Percentiles rank a stretch among this genome's conserved stretches.
These are phyloP conservation scores for Calocybe cyanea DNA, from an alignment of 768 basidiomycete species.

Conservation along the genomic window DNA sequence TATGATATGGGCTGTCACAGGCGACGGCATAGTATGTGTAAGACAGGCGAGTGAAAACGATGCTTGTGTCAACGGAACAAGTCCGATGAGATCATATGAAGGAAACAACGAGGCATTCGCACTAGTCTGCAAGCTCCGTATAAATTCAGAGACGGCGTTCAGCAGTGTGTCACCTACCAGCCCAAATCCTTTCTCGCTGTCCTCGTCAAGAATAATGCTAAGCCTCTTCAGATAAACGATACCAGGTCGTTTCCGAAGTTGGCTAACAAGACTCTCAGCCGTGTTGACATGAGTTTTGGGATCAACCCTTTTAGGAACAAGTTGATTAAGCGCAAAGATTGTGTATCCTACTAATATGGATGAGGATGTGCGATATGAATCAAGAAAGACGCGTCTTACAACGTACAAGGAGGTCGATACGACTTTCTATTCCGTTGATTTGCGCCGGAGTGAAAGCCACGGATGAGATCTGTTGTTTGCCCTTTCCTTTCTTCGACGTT, in stretches of 20 bases:
- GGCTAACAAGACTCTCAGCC: slow-evolving; percentile 55
- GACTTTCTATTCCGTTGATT: slow-evolving; percentile 53
- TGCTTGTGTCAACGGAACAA: slow-evolving; percentile 66
- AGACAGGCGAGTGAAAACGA: slow-evolving; percentile 80
- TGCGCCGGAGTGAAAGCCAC: slow-evolving; percentile 51
- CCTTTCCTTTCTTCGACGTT: slow-evolving; percentile 54
- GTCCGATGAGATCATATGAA: slow-evolving; percentile 73
- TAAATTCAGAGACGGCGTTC: neutral
- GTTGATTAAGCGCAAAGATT: slow-evolving; percentile 74
- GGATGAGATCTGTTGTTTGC: slow-evolving; percentile 37
- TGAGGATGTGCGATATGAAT: neutral
- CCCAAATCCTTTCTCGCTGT: slow-evolving; percentile 84
- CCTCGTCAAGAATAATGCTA: slow-evolving; percentile 77
- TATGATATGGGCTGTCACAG: slow-evolving; percentile 78
- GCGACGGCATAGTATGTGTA: slow-evolving; percentile 72
- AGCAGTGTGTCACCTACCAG: slow-evolving; percentile 44
- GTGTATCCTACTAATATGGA: slow-evolving; percentile 75
- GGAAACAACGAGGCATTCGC: slow-evolving; percentile 60
- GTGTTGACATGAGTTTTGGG: slow-evolving; percentile 65
- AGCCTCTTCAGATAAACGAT: slow-evolving; percentile 70
- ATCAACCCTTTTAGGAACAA: slow-evolving; percentile 67
- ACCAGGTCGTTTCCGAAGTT: slow-evolving; percentile 54
- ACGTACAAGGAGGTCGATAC: slow-evolving; percentile 68
- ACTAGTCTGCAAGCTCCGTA: slow-evolving; percentile 47
- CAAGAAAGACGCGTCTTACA: slow-evolving; percentile 40